Conservation (phyloP, 257 asterid genomes). For the Solanum boliviense region DNA sequence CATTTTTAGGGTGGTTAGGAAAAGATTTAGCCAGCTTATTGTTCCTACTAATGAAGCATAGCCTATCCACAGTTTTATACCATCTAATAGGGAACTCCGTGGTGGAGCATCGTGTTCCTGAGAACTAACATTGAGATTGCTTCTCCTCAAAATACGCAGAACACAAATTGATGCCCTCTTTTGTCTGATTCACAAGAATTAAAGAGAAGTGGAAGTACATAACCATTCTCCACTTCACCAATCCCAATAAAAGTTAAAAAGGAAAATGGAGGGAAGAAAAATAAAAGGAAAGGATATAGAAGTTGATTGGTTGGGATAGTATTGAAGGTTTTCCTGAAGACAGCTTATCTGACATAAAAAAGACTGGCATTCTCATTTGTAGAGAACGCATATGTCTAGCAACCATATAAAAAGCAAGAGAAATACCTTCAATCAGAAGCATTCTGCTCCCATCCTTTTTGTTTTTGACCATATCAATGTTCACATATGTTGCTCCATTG, state of each 20-base stretch:
- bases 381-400: not conserved
- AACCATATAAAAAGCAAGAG: not conserved
- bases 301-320: not conserved
- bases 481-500: conserved; percentile 82
- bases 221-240: not conserved
- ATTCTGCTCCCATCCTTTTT: conserved; percentile 77
- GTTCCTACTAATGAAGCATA: not conserved
- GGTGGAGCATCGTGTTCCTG: not conserved
- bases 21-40: not conserved
- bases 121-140: not conserved
- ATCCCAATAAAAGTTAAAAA: not conserved
- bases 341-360: not conserved
- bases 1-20: not conserved
- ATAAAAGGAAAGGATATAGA: not conserved
- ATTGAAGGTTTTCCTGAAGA: not conserved
- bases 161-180: not conserved
- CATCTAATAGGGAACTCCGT: not conserved
- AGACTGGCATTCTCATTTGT: not conserved
- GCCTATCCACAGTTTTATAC: not conserved
- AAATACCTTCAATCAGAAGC: conserved; percentile 79
- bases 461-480: conserved; percentile 64
- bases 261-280: not conserved
- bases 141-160: not conserved
- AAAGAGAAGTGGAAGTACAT: not conserved
- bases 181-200: not conserved